Conservation (phyloP, 768 basidiomycete species). For the Artomyces pyxidatus region DNA sequence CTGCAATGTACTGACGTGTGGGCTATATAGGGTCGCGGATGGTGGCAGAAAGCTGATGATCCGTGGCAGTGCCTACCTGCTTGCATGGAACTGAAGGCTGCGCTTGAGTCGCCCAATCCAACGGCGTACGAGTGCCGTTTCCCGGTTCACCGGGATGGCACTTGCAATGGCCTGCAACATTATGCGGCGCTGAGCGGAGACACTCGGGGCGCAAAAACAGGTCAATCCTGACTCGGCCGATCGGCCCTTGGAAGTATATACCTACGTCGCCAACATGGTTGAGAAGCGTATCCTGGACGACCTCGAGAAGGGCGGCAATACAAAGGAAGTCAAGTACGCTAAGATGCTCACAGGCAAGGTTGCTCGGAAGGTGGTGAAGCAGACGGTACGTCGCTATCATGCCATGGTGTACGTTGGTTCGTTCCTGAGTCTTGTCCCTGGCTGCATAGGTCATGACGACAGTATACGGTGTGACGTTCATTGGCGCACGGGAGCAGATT, state of each 20-base stretch:
- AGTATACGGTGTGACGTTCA: constrained; percentile 93
- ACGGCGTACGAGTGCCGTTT: constrained; percentile 53
- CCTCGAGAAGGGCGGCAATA: constrained; percentile 27
- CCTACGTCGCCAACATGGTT: constrained; percentile 82
- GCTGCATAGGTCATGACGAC: constrained; percentile 96
- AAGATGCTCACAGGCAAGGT: constrained; percentile 66
- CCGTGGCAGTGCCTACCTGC: constrained; percentile 97
- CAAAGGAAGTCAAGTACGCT: no score
- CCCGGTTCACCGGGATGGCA: constrained; percentile 97
- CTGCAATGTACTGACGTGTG: no score
- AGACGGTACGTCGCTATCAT: constrained; percentile 63
- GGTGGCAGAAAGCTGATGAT: constrained; percentile 92
- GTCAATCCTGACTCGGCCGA: constrained; percentile 86
- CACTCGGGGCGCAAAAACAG: constrained; percentile 73
- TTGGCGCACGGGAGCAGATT: constrained; percentile 94
- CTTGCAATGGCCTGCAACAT: constrained; percentile 97
- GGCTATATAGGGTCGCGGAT: constrained; percentile 58
- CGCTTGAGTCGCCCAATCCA: constrained; percentile 62
- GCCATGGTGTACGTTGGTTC: no score
- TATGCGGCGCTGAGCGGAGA: constrained; percentile 98
- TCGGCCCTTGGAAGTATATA: constrained; percentile 91
- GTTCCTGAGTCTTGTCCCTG: no score
- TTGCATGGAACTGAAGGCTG: constrained; percentile 81
- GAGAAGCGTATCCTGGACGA: constrained; percentile 58
- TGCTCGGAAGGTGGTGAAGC: constrained; percentile 92